phyloP scores from a whole-genome alignment of 192 early-diverging fungal genomes.

The Coemansia sp. region DNA sequence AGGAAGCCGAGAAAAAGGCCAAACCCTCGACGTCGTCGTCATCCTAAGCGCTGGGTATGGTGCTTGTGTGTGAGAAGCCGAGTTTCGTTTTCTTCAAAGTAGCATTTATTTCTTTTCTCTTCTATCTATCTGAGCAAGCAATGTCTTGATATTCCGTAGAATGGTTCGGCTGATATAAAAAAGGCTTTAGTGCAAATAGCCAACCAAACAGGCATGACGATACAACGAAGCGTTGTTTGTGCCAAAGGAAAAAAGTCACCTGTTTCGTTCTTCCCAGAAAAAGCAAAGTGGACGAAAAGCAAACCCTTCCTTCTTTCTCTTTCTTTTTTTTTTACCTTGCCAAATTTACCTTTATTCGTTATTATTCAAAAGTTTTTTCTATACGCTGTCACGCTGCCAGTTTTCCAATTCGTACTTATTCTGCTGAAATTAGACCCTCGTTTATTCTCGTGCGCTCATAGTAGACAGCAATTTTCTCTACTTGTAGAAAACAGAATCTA shows the following conservation, averaged over 20 bases:
- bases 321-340: background rate
- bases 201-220: background rate
- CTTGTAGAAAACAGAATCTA: background rate
- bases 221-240: too few species aligned
- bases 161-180: too few species aligned
- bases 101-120: background rate
- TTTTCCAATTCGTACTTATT: background rate
- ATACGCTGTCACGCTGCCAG: too few species aligned
- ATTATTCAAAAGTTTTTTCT: background rate
- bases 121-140: background rate
- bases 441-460: background rate
- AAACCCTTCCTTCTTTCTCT: background rate
- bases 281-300: background rate
- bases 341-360: background rate
- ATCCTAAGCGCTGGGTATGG: background rate
- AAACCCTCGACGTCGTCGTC: slow-evolving; percentile 20
- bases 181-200: too few species aligned
- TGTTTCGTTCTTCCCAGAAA: background rate
- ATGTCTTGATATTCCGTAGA: too few species aligned
- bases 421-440: background rate
- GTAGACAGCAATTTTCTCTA: background rate
- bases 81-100: background rate
- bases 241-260: too few species aligned
- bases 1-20: slow-evolving; percentile 79
- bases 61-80: background rate